Evolutionary conservation across 225 moss, liverwort and hornwort genomes (phyloP).

Genomic region (Pseudisothecium myosuroides): DNA sequence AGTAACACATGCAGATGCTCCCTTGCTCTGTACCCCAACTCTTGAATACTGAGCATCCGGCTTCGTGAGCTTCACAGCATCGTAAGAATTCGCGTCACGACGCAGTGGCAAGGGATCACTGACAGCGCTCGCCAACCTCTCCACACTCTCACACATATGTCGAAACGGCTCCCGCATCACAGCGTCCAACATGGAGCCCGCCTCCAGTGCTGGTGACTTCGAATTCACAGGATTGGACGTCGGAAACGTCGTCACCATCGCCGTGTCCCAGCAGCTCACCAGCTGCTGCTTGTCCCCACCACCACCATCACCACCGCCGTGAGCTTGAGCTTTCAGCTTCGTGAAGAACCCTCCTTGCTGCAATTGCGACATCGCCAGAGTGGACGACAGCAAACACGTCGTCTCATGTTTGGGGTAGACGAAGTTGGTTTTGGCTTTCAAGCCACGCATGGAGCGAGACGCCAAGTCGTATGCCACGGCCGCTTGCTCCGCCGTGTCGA

Average conservation of each 20-base stretch:
- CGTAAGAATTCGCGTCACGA: background rate
- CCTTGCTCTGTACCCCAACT: background rate
- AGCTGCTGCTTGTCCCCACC: background rate
- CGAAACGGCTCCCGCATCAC: conserved; percentile 15
- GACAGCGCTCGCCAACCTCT: conserved; percentile 26
- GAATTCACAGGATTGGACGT: background rate
- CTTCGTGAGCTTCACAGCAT: background rate
- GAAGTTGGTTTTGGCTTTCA: conserved; percentile 82
- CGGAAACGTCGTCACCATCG: background rate
- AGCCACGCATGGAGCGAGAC: conserved; percentile 60
- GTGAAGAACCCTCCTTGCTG: background rate
- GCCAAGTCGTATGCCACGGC: conserved; percentile 80
- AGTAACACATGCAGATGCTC: background rate
- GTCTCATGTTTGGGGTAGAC: conserved; percentile 36
- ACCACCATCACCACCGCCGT: background rate
- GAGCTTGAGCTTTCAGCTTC: background rate
- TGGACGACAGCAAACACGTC: conserved; percentile 4
- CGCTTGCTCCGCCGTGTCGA: conserved; percentile 56
- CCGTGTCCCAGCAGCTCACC: background rate
- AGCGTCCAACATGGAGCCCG: background rate
- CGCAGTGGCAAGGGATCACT: conserved; percentile 12
- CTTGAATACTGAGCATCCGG: background rate
- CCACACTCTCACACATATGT: conserved; percentile 29
- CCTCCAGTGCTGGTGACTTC: background rate
- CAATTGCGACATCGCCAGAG: conserved; percentile 10